Base-by-base conservation (phyloP, 2,329 filamentous ascomycete species). In the Sclerotinia trifoliorum region DNA sequence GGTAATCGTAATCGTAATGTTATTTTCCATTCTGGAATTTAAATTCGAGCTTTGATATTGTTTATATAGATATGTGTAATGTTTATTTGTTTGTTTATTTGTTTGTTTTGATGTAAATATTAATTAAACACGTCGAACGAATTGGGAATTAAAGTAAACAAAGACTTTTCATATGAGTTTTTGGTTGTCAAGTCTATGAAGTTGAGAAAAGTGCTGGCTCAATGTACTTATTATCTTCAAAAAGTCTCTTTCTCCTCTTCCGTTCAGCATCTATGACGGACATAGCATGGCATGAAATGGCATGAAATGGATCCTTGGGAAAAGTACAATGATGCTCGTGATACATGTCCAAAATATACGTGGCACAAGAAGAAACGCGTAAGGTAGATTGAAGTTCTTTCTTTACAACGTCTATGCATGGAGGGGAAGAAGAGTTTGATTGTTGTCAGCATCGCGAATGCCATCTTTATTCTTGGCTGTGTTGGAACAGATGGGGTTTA, bases 291-390 rank as follows among this genome's bases (percentile, higher is more conserved):
- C 1, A n/a, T 15, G 15, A 13, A 8, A 39, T 13, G 3, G 39
- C 39, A 39, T 39, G 29, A 29, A 13, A 60, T 29, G 10, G 17
- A 39, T 24, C 56, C 39, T 19, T n/a, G 17, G 15, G 3, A 19
- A 42, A 57, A 42, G 55, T 24, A 26, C 55, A 10, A 17, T 46
- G 26, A 15, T 46, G 5, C 17, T 60, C 39, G 24, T 60, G 17
- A 46, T 60, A 39, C 24, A 42, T 60, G 10, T 29, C 11, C 10
- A 58, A 58, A 26, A 61, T 61, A 61, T 61, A 61, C 58, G 44
- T 61, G 44, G 58, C 58, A 61, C 58, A 11, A 17, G 29, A 35
- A 24, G 58, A 49, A 61, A 44, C 44, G 44, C 26, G 5, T 2
- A 42, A 19, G 44, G 15, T 19, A 26, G 15, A 35, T 35, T 26